Evolutionary conservation across 2,329 filamentous ascomycete species (phyloP).

Genomic region (Trichoderma breve): DNA sequence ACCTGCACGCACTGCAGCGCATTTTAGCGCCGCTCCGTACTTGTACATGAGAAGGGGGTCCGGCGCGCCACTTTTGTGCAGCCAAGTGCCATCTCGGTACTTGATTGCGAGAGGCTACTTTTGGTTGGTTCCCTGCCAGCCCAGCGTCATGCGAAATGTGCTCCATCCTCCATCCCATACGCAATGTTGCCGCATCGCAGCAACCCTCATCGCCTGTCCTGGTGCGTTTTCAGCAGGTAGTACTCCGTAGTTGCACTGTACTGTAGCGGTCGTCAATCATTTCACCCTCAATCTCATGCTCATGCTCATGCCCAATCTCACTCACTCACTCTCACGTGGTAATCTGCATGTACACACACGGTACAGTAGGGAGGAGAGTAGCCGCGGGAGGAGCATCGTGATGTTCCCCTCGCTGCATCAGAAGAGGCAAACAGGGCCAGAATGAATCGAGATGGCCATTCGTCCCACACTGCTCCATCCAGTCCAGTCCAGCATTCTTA

Average conservation of each 20-base stretch:
- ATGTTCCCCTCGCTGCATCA: not conserved
- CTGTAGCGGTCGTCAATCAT: not conserved
- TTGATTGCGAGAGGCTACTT: slow-evolving; percentile 10
- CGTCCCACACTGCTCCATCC: slow-evolving; percentile 5
- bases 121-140: slow-evolving; percentile 13
- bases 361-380: not conserved
- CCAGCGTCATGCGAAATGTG: not conserved
- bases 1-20: not conserved
- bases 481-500: slow-evolving; percentile 7
- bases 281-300: not conserved
- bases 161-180: not conserved
- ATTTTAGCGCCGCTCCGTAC: not conserved
- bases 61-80: slow-evolving; percentile 18
- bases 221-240: not conserved
- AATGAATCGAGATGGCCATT: slow-evolving; percentile 15
- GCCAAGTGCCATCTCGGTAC: slow-evolving; percentile 24
- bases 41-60: slow-evolving; percentile 9
- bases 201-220: not conserved
- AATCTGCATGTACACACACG: not conserved
- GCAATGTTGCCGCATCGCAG: not conserved
- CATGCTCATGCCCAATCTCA: not conserved
- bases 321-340: not conserved
- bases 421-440: slow-evolving; percentile 4
- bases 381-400: not conserved
- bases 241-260: not conserved